Conservation (phyloP, 2,329 filamentous ascomycete species). For the Monilinia polystroma region DNA sequence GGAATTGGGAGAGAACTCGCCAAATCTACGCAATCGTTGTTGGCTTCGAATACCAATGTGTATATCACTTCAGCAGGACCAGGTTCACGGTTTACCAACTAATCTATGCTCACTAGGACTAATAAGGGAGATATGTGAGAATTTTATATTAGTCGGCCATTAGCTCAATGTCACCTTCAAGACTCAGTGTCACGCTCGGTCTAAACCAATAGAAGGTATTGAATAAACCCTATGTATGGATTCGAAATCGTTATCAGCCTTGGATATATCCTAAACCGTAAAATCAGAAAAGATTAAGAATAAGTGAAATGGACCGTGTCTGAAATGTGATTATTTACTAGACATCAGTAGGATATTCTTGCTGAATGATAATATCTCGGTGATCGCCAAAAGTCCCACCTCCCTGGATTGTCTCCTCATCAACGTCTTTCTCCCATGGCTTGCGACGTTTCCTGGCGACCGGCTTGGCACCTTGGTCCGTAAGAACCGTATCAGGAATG, state of each 20-base stretch:
- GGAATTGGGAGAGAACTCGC: no score
- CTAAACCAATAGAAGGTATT: not conserved
- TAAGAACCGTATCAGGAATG: slow-evolving; percentile 76
- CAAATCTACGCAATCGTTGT: not conserved
- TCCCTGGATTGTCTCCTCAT: slow-evolving; percentile 36
- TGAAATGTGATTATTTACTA: not conserved
- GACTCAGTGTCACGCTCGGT: not conserved
- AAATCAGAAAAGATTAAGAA: not conserved
- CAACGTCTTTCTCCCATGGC: slow-evolving; percentile 74
- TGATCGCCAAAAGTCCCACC: slow-evolving; percentile 24
- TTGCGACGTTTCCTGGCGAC: slow-evolving; percentile 48
- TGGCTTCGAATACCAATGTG: not conserved
- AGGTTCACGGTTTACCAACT: no score
- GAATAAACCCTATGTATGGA: not conserved
- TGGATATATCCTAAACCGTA: not conserved
- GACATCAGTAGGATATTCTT: slow-evolving; percentile 19
- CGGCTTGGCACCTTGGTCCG: slow-evolving; percentile 58
- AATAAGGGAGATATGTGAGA: no score
- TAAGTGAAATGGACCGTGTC: not conserved
- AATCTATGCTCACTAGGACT: not conserved
- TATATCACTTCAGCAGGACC: not conserved
- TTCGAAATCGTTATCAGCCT: not conserved
- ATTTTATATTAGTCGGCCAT: not conserved
- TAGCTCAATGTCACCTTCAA: not conserved
- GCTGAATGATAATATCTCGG: slow-evolving; percentile 19